phyloP scores from a whole-genome alignment of 208 protist species.

The Herpetomonas tarakana region DNA sequence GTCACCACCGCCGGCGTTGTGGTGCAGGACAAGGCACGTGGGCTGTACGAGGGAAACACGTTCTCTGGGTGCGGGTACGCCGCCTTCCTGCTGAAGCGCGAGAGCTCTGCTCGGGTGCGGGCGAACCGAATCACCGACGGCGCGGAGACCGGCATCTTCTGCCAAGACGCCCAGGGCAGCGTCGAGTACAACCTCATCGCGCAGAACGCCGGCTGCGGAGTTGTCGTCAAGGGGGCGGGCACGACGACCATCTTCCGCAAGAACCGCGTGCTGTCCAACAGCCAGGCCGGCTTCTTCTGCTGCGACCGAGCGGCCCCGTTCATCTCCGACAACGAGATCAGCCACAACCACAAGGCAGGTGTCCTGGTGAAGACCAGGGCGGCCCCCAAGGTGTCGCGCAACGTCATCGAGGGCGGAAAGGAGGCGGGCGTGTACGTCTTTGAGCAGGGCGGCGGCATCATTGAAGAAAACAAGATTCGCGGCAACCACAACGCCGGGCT shows the following conservation, averaged over 20 bases:
- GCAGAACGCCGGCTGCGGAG: slow-evolving; percentile 73
- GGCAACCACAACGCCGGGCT: slow-evolving; percentile 80
- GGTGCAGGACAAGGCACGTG: slow-evolving; percentile 55
- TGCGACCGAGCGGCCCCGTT: slow-evolving; percentile 60
- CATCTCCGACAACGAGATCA: slow-evolving; percentile 78
- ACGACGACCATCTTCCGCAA: slow-evolving; percentile 53
- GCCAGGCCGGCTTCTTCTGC: slow-evolving; percentile 81
- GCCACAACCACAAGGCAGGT: slow-evolving; percentile 66
- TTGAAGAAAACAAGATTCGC: slow-evolving; percentile 71
- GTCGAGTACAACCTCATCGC: slow-evolving; percentile 82
- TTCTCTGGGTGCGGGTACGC: slow-evolving; percentile 80
- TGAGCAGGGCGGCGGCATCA: slow-evolving; percentile 65
- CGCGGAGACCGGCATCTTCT: slow-evolving; percentile 80
- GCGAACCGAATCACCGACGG: slow-evolving; percentile 72
- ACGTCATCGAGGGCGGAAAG: slow-evolving; percentile 73
- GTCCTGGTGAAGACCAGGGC: slow-evolving; percentile 78
- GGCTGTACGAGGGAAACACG: slow-evolving; percentile 68
- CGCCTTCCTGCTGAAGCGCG: slow-evolving; percentile 72
- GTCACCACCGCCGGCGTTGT: slow-evolving; percentile 70
- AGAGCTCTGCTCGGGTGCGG: slow-evolving; percentile 39
- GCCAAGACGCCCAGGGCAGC: slow-evolving; percentile 64
- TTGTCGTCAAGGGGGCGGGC: slow-evolving; percentile 65
- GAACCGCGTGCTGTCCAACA: slow-evolving; percentile 70
- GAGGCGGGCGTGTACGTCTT: slow-evolving; percentile 90
- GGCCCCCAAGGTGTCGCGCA: slow-evolving; percentile 59